phyloP scores from a whole-genome alignment of 1,284 basidiomycete species.

The Boletus albobrunnescens region DNA sequence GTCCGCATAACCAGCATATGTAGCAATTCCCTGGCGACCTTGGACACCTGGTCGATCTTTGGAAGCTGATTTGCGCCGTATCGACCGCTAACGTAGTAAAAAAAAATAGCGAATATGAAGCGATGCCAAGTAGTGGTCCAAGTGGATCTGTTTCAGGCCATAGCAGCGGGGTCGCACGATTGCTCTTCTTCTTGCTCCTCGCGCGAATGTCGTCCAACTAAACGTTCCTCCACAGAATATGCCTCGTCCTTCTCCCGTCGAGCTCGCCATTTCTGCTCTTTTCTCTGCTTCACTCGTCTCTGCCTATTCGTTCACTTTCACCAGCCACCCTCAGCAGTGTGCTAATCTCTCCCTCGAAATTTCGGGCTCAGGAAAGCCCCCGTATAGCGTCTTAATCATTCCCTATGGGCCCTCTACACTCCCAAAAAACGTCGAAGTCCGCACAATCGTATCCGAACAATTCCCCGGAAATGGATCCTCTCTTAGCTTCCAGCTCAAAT shows the following conservation, averaged over 20 bases:
- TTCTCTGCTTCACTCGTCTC: constrained; percentile 26
- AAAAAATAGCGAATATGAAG: too few species aligned
- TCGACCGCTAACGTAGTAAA: not conserved
- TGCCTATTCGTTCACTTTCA: constrained; percentile 55
- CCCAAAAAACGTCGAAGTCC: constrained; percentile 56
- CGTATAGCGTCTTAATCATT: constrained; percentile 62
- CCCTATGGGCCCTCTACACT: constrained; percentile 63
- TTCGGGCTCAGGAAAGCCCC: constrained; percentile 49
- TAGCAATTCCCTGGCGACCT: not conserved
- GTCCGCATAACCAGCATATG: too few species aligned
- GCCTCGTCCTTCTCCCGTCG: not conserved
- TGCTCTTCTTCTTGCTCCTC: too few species aligned
- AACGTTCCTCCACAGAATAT: constrained; percentile 11
- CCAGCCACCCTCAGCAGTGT: constrained; percentile 58
- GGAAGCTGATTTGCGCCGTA: constrained; percentile 12
- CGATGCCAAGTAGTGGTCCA: too few species aligned
- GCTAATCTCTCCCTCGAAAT: constrained; percentile 54
- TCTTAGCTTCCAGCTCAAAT: constrained; percentile 57
- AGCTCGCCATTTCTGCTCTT: constrained; percentile 10
- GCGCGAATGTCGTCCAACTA: constrained; percentile 12
- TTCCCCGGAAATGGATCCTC: constrained; percentile 45
- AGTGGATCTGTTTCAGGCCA: not conserved
- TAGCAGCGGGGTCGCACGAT: too few species aligned
- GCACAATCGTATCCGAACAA: constrained; percentile 53
- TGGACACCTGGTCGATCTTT: not conserved